phyloP scores from a whole-genome alignment of 2,329 filamentous ascomycete species.

The Calonectria pseudoturangicola region DNA sequence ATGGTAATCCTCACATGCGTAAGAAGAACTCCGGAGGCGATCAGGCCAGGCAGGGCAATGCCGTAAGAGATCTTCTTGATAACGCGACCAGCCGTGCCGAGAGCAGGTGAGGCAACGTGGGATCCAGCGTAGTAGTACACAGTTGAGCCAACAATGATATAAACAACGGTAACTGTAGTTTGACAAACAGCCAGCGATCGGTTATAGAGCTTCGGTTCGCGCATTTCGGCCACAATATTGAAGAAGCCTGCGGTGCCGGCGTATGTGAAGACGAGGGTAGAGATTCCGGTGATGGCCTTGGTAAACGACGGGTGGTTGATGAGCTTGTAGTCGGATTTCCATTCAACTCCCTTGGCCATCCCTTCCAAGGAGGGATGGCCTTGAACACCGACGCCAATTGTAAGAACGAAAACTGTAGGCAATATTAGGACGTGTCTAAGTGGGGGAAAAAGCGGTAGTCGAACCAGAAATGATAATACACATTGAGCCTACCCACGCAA shows the following conservation, averaged over 20 bases:
- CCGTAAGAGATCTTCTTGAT: constrained; percentile 67
- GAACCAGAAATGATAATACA: constrained; percentile 48
- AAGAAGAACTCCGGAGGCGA: constrained; percentile 49
- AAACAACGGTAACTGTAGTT: constrained; percentile 55
- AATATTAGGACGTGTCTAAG: too few species aligned
- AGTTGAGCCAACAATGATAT: constrained; percentile 57
- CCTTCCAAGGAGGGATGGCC: constrained; percentile 51
- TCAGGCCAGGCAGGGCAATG: constrained; percentile 53
- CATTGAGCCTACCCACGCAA: constrained; percentile 54
- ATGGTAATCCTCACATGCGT: constrained; percentile 48
- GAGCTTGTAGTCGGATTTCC: constrained; percentile 56
- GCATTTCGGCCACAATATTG: constrained; percentile 57
- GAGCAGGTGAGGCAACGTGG: constrained; percentile 66
- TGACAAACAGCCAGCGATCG: constrained; percentile 51
- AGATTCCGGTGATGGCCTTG: constrained; percentile 55
- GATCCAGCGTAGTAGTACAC: constrained; percentile 68
- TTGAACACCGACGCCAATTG: constrained; percentile 55
- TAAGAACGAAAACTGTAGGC: constrained; percentile 48
- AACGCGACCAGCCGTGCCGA: constrained; percentile 63
- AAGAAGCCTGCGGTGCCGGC: constrained; percentile 59
- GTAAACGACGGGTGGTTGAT: constrained; percentile 55
- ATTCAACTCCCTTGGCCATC: constrained; percentile 47
- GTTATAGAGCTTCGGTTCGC: constrained; percentile 53
- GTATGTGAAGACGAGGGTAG: constrained; percentile 60
- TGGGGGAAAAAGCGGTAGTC: background rate